phyloP scores from a whole-genome alignment of 495 filamentous ascomycete genomes.

The Penicillium turbatum region DNA sequence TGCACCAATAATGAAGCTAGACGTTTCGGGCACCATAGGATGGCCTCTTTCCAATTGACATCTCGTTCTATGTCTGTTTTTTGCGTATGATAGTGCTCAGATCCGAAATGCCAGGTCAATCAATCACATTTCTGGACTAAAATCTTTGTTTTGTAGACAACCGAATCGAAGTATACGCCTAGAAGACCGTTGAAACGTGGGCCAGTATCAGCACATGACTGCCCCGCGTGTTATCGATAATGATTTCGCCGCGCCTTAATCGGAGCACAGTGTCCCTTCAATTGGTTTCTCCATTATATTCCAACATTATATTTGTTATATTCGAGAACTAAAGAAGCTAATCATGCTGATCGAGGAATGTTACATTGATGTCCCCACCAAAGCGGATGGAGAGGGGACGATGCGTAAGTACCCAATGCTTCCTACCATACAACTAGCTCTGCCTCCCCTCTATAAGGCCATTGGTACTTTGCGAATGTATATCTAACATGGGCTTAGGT shows the following conservation, averaged over 20 bases:
- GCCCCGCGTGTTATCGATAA: slow-evolving; percentile 10
- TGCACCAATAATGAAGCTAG: not conserved
- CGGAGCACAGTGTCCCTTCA: not conserved
- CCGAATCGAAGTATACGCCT: not conserved
- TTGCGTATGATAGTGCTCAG: not conserved
- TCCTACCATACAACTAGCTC: not conserved
- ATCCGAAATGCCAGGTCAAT: not conserved
- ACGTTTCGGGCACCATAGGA: not conserved
- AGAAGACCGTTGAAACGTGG: not conserved
- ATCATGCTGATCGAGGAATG: slow-evolving; percentile 67
- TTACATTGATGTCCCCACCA: slow-evolving; percentile 61
- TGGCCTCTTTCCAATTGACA: no score
- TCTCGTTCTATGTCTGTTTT: not conserved
- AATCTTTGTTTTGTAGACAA: not conserved
- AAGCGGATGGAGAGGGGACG: slow-evolving; percentile 53
- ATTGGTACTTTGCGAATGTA: not conserved
- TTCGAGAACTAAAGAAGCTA: not conserved
- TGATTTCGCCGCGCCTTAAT: not conserved
- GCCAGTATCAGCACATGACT: slow-evolving; percentile 12
- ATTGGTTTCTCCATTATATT: not conserved
- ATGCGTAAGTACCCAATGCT: slow-evolving; percentile 51
- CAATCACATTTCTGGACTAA: not conserved
- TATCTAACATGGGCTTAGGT: slow-evolving; percentile 43
- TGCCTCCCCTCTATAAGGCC: not conserved
- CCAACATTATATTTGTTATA: not conserved